Percentiles rank a stretch among this genome's conserved stretches.
These are phyloP conservation scores for Rugonectria rugulosa DNA, from an alignment of 2,329 filamentous ascomycete genomes.

Conservation along the genomic window DNA sequence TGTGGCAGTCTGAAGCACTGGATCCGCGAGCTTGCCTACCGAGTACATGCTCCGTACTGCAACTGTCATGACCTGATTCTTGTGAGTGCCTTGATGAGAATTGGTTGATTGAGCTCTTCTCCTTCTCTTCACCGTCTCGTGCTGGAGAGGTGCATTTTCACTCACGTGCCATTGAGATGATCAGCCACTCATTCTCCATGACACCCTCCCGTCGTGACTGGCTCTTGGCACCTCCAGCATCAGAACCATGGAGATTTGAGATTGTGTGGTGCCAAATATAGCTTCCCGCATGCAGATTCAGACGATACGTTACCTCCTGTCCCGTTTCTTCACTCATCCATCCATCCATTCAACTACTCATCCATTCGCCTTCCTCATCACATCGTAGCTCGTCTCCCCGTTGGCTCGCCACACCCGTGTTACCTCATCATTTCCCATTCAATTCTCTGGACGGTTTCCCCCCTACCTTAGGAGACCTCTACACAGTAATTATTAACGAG, in stretches of 20 bases:
- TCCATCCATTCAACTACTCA: not conserved
- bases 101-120: too few species aligned
- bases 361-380: not conserved
- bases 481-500: too few species aligned
- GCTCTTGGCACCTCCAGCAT: not conserved
- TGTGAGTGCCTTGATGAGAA: too few species aligned
- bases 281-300: not conserved
- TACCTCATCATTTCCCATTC: too few species aligned
- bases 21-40: not conserved
- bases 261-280: conserved; percentile 19
- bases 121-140: not conserved
- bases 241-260: not conserved
- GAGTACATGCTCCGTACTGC: not conserved
- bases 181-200: conserved; percentile 3
- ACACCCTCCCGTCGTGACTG: conserved; percentile 2
- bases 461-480: too few species aligned
- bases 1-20: not conserved
- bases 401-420: too few species aligned
- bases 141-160: not conserved
- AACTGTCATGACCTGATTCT: too few species aligned
- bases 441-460: too few species aligned
- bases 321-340: not conserved
- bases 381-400: too few species aligned
- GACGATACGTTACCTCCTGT: conserved; percentile 5
- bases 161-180: conserved; percentile 14